Evolutionary conservation across 2,329 filamentous ascomycete genomes (phyloP), one percentile per base, ranked within the genome.

Genomic region (Fusarium staphyleae): DNA sequence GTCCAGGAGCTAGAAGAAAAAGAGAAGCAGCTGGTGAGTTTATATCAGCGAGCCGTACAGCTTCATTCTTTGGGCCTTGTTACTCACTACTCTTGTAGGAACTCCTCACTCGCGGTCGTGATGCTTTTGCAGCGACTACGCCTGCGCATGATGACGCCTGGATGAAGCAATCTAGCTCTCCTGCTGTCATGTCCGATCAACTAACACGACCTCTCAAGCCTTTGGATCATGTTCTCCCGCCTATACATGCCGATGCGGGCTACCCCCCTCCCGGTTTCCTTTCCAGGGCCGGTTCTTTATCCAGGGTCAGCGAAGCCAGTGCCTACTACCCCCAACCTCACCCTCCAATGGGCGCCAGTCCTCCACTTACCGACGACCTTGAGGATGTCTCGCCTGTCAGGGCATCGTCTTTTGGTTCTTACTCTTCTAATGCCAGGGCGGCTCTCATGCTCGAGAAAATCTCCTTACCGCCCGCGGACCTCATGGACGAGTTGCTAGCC

Each of bases 371-470:
- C 5, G 66, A 67, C 34, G 66, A 68, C 37, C 61, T 68, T 7
- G 66, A 68, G 45, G 66, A 68, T 24, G 46, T 46, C 6, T 39
- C 55, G 2, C 50, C 52, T 1, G 39, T 52, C 52, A 63, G 62
- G 49, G 45, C 58, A n/a, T 64, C 66, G 0, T 66, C 64, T 2
- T 68, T 68, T 14, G 66, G 66, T 8, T 68, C 66, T 7, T 68
- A 68, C 36, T 68, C 66, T n/a, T 68, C 66, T 28, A 63, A 68
- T n/a, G 39, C 52, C 41, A 63, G 58, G 43, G 66, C 66, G 5
- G 66, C 66, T 11, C 29, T 65, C 13, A 68, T 68, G 66, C 62
- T 68, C 5, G 60, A 67, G 36, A 68, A 68, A 49, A 68, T 68
- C 11, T 48, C 56, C 4, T 56, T 68, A 10, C 66, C 66, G 6